Conservation (phyloP, 139 green algal genomes). For the Closterium sp. region DNA sequence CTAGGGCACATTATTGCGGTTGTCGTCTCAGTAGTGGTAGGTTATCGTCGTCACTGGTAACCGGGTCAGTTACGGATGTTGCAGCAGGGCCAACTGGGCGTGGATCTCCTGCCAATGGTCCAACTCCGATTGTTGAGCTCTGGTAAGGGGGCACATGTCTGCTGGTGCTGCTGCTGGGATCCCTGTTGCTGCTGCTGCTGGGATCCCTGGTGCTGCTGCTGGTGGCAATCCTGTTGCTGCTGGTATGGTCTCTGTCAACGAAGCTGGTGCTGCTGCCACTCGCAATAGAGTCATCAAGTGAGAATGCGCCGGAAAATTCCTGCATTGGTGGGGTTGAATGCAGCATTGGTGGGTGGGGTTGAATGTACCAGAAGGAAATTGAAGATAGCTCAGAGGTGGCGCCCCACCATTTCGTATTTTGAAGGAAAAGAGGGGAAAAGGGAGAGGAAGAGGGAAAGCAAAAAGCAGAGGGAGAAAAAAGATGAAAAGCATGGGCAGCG, state of each 20-base stretch:
- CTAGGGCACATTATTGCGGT: too few relatives aligned
- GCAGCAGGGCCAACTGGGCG: neutral
- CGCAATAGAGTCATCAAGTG: neutral
- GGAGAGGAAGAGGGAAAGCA: neutral
- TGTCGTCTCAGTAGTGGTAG: neutral
- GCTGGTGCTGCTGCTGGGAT: neutral
- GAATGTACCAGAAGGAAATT: too few relatives aligned
- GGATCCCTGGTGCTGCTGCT: neutral
- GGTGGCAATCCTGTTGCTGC: too few relatives aligned
- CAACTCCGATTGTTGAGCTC: neutral
- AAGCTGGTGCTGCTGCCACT: neutral
- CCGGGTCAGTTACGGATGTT: neutral
- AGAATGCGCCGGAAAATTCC: neutral
- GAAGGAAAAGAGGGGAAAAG: neutral
- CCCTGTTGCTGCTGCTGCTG: neutral
- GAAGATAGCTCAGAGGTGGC: too few relatives aligned
- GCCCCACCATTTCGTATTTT: too few relatives aligned
- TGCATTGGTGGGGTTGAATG: neutral
- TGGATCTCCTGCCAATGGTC: neutral
- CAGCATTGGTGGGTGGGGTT: neutral
- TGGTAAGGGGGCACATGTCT: neutral
- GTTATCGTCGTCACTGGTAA: neutral
- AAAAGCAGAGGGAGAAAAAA: too few relatives aligned
- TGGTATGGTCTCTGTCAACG: neutral
- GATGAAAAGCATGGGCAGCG: too few relatives aligned